Conservation (phyloP, 2,329 filamentous ascomycete species). For the Trichophyton equinum region DNA sequence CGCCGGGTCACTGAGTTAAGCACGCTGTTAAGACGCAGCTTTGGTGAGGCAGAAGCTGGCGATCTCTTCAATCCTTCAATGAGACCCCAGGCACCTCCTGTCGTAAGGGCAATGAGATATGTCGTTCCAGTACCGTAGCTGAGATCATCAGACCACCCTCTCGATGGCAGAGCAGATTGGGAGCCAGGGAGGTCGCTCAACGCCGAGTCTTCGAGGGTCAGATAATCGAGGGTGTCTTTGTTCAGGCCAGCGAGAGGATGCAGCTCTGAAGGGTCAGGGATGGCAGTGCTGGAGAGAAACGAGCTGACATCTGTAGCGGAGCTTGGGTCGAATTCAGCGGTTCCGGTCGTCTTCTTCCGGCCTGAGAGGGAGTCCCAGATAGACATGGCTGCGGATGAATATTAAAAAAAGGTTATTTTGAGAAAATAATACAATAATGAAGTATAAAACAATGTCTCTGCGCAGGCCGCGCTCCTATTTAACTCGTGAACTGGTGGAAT, state of each 20-base stretch:
- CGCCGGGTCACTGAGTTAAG: conserved; percentile 87
- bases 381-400: conserved; percentile 32
- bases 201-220: conserved; percentile 81
- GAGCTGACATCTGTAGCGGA: conserved; percentile 69
- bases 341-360: conserved; percentile 43
- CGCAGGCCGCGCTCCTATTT: conserved; percentile 4
- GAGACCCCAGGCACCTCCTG: conserved; percentile 86
- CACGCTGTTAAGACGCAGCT: conserved; percentile 84
- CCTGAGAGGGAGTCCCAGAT: conserved; percentile 52
- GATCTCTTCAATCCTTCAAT: conserved; percentile 72
- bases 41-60: conserved; percentile 61
- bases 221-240: conserved; percentile 85
- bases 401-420: not conserved
- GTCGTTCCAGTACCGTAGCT: conserved; percentile 95
- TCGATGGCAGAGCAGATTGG: conserved; percentile 78
- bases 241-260: conserved; percentile 91
- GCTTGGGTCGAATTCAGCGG: conserved; percentile 55
- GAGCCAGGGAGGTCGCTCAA: conserved; percentile 76
- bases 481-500: conserved; percentile 12
- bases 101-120: conserved; percentile 72
- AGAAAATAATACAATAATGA: not conserved
- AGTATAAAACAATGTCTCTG: conserved; percentile 5
- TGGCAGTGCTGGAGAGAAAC: conserved; percentile 64
- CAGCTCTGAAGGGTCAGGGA: conserved; percentile 75
- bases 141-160: conserved; percentile 95